Evolutionary conservation across 2,329 filamentous ascomycete species (phyloP), one percentile per base, ranked within the genome.

Genomic region (Drechslerella coelobrocha): DNA sequence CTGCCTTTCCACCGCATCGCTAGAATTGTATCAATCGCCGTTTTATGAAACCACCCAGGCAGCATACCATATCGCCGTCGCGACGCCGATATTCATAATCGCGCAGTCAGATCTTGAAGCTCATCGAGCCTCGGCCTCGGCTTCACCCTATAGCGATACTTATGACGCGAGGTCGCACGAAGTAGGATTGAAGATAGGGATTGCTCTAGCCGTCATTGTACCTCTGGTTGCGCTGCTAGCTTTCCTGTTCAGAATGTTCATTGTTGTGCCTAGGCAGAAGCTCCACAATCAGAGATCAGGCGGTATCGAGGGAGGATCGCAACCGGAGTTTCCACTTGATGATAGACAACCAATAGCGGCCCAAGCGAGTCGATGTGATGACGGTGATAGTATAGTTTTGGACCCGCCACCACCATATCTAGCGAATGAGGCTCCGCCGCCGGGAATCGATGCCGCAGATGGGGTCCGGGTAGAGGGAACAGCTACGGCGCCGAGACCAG

Each of bases 11-110:
- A n/a, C n/a, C n/a, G n/a, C n/a, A n/a, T n/a, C n/a, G n/a, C n/a
- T n/a, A n/a, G n/a, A n/a, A n/a, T n/a, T n/a, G n/a, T n/a, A n/a
- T n/a, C n/a, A n/a, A n/a, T n/a, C n/a, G n/a, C n/a, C n/a, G n/a
- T n/a, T n/a, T n/a, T n/a, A n/a, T 39, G 34, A 39, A n/a, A 12
- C 10, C 14, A 34, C 24, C 7, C 24, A 24, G 24, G 31, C 54
- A 7, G 3, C 23, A 7, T n/a, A 34, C 1, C 51, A 56, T 19
- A 26, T 68, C 34, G 17, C 56, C 17, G 17, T 53, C 19, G 63
- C 63, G 1, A 61, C 50, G 24, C 63, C 63, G 7, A 52, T 61
- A 37, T 68, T 61, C 19, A 14, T 63, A 12, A 43, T 53, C 21
- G 34, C 45, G 2, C 23, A 19, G n/a, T 45, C n/a, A 21, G 9